These are phyloP conservation scores for Flaveria floridana DNA, from an alignment of 140 eudicot genomes.

Conservation along the genomic window DNA sequence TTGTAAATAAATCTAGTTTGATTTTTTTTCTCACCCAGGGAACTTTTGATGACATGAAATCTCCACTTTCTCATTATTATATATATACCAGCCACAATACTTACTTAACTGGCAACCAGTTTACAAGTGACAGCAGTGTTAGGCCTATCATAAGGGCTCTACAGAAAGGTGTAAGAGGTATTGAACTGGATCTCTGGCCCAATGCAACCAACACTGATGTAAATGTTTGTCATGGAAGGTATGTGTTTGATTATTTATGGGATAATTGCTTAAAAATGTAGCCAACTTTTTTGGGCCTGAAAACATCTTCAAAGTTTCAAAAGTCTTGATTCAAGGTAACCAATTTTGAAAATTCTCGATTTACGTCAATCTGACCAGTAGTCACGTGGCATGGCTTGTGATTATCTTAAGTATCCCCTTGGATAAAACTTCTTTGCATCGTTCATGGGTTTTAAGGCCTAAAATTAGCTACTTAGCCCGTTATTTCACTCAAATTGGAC, in stretches of 20 bases:
- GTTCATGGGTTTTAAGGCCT: neutral
- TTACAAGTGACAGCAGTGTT: slow-evolving; percentile 56
- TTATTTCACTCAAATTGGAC: slow-evolving; percentile 8
- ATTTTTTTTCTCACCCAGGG: slow-evolving; percentile 31
- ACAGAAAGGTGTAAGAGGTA: slow-evolving; percentile 54
- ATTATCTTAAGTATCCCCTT: neutral
- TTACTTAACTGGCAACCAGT: slow-evolving; percentile 55
- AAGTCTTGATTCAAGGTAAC: neutral
- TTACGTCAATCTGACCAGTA: neutral
- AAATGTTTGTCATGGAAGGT: slow-evolving; percentile 71
- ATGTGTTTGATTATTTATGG: slow-evolving; percentile 19
- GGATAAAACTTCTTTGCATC: neutral
- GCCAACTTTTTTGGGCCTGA: neutral
- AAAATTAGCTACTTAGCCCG: slow-evolving; percentile 29
- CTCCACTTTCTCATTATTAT: slow-evolving; percentile 59
- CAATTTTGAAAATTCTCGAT: neutral
- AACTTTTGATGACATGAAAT: slow-evolving; percentile 56
- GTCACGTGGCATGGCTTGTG: neutral
- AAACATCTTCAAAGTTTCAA: neutral
- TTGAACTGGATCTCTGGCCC: slow-evolving; percentile 70
- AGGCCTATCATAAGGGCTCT: slow-evolving; percentile 57
- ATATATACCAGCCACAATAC: slow-evolving; percentile 59
- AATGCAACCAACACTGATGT: slow-evolving; percentile 47
- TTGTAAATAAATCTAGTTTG: neutral
- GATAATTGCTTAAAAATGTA: neutral